Conservation (phyloP, 208 protist genomes). For the Leishmania major region DNA sequence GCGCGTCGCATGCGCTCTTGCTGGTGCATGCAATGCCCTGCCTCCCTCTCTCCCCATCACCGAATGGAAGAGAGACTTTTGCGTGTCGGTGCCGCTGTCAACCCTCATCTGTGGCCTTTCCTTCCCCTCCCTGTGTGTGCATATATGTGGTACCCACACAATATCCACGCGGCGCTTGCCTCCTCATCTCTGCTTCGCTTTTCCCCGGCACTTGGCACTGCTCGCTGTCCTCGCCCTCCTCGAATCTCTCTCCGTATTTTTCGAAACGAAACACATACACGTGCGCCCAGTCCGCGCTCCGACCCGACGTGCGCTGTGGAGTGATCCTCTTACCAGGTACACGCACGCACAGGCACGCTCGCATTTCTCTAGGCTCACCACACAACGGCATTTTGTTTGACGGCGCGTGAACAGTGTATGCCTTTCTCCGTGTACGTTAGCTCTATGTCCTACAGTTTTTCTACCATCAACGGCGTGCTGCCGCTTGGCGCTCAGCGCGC, state of each 20-base stretch:
- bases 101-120: background rate
- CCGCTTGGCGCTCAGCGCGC: conserved; percentile 32
- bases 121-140: background rate
- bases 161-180: background rate
- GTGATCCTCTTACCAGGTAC: background rate
- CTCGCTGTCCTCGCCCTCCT: too few relatives aligned
- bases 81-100: background rate
- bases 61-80: background rate
- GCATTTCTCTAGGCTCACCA: background rate
- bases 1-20: background rate
- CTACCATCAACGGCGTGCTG: conserved; percentile 33
- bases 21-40: background rate
- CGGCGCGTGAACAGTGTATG: background rate
- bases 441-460: conserved; percentile 29
- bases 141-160: background rate
- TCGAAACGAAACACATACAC: background rate
- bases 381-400: background rate
- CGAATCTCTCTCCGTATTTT: background rate
- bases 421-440: background rate
- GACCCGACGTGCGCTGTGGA: background rate
- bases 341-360: background rate
- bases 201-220: background rate
- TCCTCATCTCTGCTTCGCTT: background rate
- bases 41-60: background rate
- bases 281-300: background rate